A percentile compares a stretch with the other conserved stretches of the same genome.
Conservation (phyloP, 495 filamentous ascomycete species). For the Amniculicola lignicola region DNA sequence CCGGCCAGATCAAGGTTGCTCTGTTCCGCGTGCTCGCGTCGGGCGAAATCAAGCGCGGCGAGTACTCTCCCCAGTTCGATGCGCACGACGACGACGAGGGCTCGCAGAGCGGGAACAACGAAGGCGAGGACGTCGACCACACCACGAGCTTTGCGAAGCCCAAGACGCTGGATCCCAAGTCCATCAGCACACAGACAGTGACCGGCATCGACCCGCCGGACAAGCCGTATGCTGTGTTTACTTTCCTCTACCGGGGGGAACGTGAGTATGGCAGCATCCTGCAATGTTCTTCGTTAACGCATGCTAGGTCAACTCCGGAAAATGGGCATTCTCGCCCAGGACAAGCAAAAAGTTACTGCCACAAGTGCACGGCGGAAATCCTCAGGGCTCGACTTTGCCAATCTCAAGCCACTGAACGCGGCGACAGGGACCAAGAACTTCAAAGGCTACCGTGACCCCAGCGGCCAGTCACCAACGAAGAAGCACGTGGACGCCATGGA, state of each 20-base stretch:
- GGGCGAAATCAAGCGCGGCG: conserved; percentile 93
- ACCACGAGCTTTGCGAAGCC: conserved; percentile 98
- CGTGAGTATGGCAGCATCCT: conserved; percentile 58
- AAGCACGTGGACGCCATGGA: conserved; percentile 69
- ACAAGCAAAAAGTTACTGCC: conserved; percentile 57
- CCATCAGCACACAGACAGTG: conserved; percentile 96
- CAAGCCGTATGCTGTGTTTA: conserved; percentile 93
- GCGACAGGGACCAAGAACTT: conserved; percentile 79
- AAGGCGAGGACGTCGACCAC: conserved; percentile 78
- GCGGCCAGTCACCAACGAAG: conserved; percentile 48
- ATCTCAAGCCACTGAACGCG: conserved; percentile 77
- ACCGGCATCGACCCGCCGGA: conserved; percentile 96
- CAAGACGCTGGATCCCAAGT: conserved; percentile 93
- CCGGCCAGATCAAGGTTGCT: conserved; percentile 97
- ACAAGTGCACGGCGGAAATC: conserved; percentile 67
- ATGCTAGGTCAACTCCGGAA: conserved; percentile 79
- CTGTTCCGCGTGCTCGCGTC: conserved; percentile 94
- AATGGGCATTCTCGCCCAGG: conserved; percentile 75
- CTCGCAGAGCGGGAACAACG: conserved; percentile 46
- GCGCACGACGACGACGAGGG: conserved; percentile 81
- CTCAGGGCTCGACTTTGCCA: conserved; percentile 74
- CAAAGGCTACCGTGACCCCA: conserved; percentile 75
- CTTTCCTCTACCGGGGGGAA: conserved; percentile 96
- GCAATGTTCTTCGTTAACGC: conserved; percentile 22
- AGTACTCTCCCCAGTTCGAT: conserved; percentile 97